These are phyloP conservation scores for Gigaspora rosea DNA, from an alignment of 192 early-diverging fungal species.

Conservation along the genomic window DNA sequence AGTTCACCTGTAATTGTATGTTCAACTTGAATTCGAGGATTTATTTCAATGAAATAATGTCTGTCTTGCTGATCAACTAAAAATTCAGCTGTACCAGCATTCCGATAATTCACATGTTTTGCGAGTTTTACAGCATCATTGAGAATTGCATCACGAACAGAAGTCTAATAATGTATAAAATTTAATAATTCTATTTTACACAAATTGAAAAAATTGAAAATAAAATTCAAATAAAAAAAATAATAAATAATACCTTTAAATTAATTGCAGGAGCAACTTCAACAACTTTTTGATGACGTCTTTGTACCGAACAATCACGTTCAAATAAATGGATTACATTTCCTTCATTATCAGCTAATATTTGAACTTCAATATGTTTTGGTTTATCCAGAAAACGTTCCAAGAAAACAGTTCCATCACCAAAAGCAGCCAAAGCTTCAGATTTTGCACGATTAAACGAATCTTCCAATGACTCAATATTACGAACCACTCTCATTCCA, in stretches of 20 bases:
- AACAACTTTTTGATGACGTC: slow-evolving; percentile 96
- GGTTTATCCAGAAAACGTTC: slow-evolving; percentile 92
- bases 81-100: slow-evolving; percentile 98
- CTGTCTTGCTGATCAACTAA: slow-evolving; percentile 83
- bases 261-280: slow-evolving; percentile 89
- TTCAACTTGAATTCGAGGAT: slow-evolving; percentile 98
- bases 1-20: slow-evolving; percentile 83
- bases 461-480: slow-evolving; percentile 66
- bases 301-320: slow-evolving; percentile 97
- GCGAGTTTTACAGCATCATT: slow-evolving; percentile 92
- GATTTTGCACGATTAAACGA: slow-evolving; percentile 83
- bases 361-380: slow-evolving; percentile 96
- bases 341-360: slow-evolving; percentile 83
- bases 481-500: slow-evolving; percentile 94
- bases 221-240: background rate
- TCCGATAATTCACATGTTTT: slow-evolving; percentile 84
- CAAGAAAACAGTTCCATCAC: slow-evolving; percentile 94
- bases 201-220: background rate
- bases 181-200: background rate
- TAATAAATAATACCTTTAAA: slow-evolving; percentile 43
- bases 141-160: slow-evolving; percentile 75
- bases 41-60: slow-evolving; percentile 98
- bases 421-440: slow-evolving; percentile 92
- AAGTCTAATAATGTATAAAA: slow-evolving; percentile 25
- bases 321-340: slow-evolving; percentile 91